Conservation (phyloP, 2,329 filamentous ascomycete species). For the Ilyonectria sp. region DNA sequence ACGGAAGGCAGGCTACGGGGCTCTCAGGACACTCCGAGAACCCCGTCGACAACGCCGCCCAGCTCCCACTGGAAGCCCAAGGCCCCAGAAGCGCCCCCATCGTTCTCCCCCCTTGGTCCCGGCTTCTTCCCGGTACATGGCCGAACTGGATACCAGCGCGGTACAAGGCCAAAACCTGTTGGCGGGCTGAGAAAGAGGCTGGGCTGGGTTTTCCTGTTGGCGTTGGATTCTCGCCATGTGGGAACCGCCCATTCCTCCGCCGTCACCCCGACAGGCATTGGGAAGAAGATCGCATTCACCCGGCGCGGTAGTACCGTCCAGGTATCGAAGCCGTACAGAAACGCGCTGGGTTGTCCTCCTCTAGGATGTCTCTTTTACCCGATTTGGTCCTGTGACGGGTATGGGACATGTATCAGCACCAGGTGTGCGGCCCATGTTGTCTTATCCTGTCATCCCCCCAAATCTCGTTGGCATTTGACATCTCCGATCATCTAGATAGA, state of each 20-base stretch:
- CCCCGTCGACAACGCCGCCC: neutral
- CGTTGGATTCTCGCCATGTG: neutral
- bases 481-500: constrained; percentile 30
- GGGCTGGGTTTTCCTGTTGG: constrained; percentile 2
- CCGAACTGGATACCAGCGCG: constrained; percentile 30
- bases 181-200: constrained; percentile 21
- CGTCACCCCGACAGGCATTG: neutral
- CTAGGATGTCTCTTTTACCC: neutral
- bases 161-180: constrained; percentile 28
- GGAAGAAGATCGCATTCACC: constrained; percentile 3
- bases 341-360: neutral
- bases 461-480: constrained; percentile 24
- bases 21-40: constrained; percentile 5
- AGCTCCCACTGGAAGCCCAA: neutral
- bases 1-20: constrained; percentile 22
- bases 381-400: neutral
- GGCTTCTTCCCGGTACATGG: constrained; percentile 37
- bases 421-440: neutral
- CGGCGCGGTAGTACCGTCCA: constrained; percentile 17
- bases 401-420: constrained; percentile 1
- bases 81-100: constrained; percentile 8
- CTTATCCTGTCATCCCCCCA: neutral
- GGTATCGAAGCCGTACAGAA: constrained; percentile 18
- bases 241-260: neutral
- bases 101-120: constrained; percentile 35